A percentile compares a stretch with the other conserved stretches of the same genome.
phyloP scores from a whole-genome alignment of 768 basidiomycete genomes.

The Boletus insuetus region DNA sequence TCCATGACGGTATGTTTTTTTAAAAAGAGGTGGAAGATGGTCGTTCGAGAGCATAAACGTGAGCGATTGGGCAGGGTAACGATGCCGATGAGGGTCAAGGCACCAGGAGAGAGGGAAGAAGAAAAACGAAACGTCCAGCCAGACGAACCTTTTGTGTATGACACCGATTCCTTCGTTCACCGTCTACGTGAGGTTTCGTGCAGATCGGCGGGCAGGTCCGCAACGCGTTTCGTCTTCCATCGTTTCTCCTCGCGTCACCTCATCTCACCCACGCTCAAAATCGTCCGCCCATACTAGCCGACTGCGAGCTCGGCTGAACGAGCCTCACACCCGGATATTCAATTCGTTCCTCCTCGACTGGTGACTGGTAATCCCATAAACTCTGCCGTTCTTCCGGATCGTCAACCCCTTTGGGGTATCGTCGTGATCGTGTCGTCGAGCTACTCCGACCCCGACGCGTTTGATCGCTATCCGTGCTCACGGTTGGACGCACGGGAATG shows the following conservation, averaged over 20 bases:
- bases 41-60: no score
- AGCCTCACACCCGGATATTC: slow-evolving; percentile 36
- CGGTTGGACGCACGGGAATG: neutral
- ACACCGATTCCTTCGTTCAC: no score
- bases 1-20: no score
- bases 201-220: no score
- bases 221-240: neutral
- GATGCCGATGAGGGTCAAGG: no score
- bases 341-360: slow-evolving; percentile 19
- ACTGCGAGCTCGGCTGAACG: slow-evolving; percentile 31
- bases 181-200: no score
- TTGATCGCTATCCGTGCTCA: slow-evolving; percentile 5
- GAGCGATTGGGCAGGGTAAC: no score
- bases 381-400: slow-evolving; percentile 63
- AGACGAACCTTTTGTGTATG: no score
- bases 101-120: no score
- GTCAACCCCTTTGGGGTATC: slow-evolving; percentile 44
- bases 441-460: slow-evolving; percentile 33
- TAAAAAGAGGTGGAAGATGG: no score
- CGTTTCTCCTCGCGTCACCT: neutral
- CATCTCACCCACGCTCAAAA: slow-evolving; percentile 13
- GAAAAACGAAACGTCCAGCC: no score
- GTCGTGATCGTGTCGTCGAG: slow-evolving; percentile 47
- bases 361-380: slow-evolving; percentile 42
- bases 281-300: slow-evolving; percentile 5